Evolutionary conservation across 495 filamentous ascomycete species (phyloP), one percentile per base, ranked within the genome.

Genomic region (Delitschia confertaspora): DNA sequence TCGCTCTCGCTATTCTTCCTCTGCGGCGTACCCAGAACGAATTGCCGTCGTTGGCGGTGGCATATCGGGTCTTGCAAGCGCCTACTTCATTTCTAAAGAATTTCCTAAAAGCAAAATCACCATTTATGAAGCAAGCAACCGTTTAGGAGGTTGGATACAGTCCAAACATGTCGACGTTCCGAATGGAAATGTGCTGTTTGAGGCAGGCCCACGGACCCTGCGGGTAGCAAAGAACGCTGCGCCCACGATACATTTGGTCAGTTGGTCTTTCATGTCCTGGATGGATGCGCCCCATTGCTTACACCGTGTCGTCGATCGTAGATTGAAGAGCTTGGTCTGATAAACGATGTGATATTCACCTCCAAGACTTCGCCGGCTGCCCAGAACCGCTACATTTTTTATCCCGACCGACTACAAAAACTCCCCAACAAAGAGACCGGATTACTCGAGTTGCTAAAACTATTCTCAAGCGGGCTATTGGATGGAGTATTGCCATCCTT

Each of bases 31-130:
- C 26, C 53, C 41, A n/a, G 31, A 52, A 48, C 59, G 75, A 51
- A 74, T 83, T 48, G 88, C 83, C 26, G 71, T 95, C 13, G 62
- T 94, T 10, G 91, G 93, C 25, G 89, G 79, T 41, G 93, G 93
- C 37, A 83, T 99, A 56, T 91, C 89, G 11, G 93, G 93, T 25
- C 75, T 99, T 37, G 75, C 84, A 20, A 72, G 77, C 24, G 88
- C 88, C 14, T 85, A 79, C 65, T 83, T 80, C 59, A 65, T 94
- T 11, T 58, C 75, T 4, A 73, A 73, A 32, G 60, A 73, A 39
- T 62, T 78, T 3, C 73, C 79, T 3, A 69, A 75, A 31, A 66
- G 70, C 8, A 66, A 71, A 6, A 74, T 96, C 44, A 88, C 82
- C 2, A 53, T 99, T 4, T 93, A 83, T 55, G 93, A 99, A 58